Conservation (phyloP, 768 basidiomycete genomes). For the Tricholoma flavovirens region DNA sequence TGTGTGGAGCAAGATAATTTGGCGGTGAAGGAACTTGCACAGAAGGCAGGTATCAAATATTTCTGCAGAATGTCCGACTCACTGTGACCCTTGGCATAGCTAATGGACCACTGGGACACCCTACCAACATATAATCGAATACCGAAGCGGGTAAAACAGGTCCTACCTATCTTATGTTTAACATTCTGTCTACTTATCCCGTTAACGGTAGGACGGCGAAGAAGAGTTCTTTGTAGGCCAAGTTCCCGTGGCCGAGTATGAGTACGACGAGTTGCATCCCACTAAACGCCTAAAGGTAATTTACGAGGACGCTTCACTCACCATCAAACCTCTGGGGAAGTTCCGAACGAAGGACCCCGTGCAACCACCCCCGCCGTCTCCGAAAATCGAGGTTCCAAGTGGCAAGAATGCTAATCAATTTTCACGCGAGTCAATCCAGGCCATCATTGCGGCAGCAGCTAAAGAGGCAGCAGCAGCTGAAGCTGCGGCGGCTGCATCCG, state of each 20-base stretch:
- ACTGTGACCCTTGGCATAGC: constrained; percentile 30
- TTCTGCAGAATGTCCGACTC: neutral
- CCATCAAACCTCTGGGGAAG: neutral
- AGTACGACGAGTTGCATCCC: constrained; percentile 3
- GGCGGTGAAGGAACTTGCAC: constrained; percentile 49
- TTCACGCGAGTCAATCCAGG: constrained; percentile 24
- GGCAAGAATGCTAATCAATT: constrained; percentile 4
- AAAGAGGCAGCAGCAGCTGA: constrained; percentile 26
- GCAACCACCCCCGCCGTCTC: neutral
- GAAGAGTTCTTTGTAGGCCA: constrained; percentile 5
- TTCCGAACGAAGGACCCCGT: neutral
- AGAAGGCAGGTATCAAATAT: constrained; percentile 41
- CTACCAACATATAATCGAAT: constrained; percentile 81
- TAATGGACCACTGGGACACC: constrained; percentile 75
- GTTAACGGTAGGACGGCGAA: constrained; percentile 12
- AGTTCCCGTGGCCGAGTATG: neutral
- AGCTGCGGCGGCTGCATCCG: constrained; percentile 22
- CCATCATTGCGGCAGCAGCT: constrained; percentile 32
- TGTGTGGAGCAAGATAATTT: constrained; percentile 54
- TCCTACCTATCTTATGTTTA: constrained; percentile 6
- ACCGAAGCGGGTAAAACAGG: constrained; percentile 56
- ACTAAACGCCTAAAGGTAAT: constrained; percentile 6
- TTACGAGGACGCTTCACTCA: neutral
- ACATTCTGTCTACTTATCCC: neutral
- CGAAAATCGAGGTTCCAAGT: neutral